Percentiles rank a stretch among this genome's conserved stretches.
These are phyloP conservation scores for Hymenoscyphus salicellus DNA, from an alignment of 2,329 filamentous ascomycete species.

Conservation along the genomic window DNA sequence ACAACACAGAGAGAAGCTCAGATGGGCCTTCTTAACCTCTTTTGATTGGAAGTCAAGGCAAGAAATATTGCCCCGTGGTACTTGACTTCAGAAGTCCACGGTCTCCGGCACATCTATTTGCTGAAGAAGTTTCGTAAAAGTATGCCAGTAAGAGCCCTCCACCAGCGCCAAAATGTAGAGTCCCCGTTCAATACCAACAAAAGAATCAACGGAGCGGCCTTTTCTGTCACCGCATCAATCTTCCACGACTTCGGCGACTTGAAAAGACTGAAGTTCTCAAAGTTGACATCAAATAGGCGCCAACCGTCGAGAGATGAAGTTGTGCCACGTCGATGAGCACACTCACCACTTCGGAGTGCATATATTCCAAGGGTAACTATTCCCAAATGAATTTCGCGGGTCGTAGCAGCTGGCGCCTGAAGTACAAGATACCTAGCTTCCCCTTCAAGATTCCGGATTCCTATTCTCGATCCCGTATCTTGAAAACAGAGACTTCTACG, in stretches of 20 bases:
- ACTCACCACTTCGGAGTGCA: not conserved
- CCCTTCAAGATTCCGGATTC: not conserved
- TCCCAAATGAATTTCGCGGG: not conserved
- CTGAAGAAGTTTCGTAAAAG: not conserved
- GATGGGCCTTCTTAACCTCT: not conserved
- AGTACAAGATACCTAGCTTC: not conserved
- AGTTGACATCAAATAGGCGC: not conserved
- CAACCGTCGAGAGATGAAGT: not conserved
- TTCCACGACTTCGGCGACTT: not conserved
- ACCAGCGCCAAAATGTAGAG: not conserved
- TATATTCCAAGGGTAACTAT: not conserved
- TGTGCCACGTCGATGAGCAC: not conserved
- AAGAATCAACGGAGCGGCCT: not conserved
- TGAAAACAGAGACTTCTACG: too few species aligned
- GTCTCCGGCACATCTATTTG: not conserved
- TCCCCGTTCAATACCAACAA: not conserved
- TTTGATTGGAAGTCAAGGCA: not conserved
- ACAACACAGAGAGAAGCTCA: not conserved
- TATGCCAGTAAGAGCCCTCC: not conserved
- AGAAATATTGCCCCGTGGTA: not conserved
- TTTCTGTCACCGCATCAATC: not conserved
- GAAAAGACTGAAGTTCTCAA: not conserved
- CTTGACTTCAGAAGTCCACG: not conserved
- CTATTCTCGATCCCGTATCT: not conserved
- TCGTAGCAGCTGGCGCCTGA: not conserved